Evolutionary conservation across 352 stramenopile genomes (phyloP), one percentile per base, ranked within the genome.

Genomic region (Phytopythium vexans): DNA sequence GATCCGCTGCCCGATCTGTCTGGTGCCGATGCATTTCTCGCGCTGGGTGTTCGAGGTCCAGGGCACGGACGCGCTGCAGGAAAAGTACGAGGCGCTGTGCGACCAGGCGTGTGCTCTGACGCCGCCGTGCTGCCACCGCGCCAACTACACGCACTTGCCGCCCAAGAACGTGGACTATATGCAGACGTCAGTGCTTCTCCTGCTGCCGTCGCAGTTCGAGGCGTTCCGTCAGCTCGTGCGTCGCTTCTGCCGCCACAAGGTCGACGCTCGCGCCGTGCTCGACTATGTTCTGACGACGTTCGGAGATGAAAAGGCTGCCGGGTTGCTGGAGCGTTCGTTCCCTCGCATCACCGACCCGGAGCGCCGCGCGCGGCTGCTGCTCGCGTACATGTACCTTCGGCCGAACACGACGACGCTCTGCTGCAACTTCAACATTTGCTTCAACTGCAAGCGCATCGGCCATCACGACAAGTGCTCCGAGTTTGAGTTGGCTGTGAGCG

Each of bases 361-460:
- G 41, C 70, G 70, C 2, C 70, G 67, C 5, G 74, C 67, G 0
- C 61, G 62, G 0, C 50, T 84, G 37, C 33, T 77, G 46, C 48
- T 81, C 2, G 71, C 68, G 8, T 64, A 67, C 21, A 47, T 75
- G 42, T 60, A 74, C 40, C 34, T 61, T 4, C 54, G 64, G 39
- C 56, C 68, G 6, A 56, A 60, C n/a, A 70, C 56, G 2, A 50
- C 51, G 43, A 82, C 73, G 8, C 48, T 49, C 8, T 85, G 77
- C 44, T 86, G 74, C 45, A 45, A 54, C 27, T 41, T 39, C 15
- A 42, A 43, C 3, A 58, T 83, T 27, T 88, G 77, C 41, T 88
- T 80, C 55, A 72, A 70, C 45, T 88, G 77, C 58, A 85, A 85
- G 44, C 45, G 62, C 11, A 31, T 34, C 8, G 58, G 56, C 15